A percentile compares a stretch with the other conserved stretches of the same genome.
Conservation (phyloP, 106 monocot genomes). For the Platanthera zijinensis region DNA sequence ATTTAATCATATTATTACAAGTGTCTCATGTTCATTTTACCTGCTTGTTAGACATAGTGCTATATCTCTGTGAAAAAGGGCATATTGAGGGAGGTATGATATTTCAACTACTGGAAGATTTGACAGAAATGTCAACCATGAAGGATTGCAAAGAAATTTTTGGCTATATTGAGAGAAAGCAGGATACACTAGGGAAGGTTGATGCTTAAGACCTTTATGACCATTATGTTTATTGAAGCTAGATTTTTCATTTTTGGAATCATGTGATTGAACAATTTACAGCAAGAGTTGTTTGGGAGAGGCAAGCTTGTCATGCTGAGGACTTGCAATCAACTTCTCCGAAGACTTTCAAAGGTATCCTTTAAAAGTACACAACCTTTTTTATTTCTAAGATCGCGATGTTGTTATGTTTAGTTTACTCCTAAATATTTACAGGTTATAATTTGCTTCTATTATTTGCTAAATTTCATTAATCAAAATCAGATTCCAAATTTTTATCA, state of each 20-base stretch:
- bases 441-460: neutral
- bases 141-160: constrained; percentile 98
- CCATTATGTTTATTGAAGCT: neutral
- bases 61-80: constrained; percentile 88
- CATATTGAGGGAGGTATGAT: constrained; percentile 99
- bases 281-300: constrained; percentile 98
- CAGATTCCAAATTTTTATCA: neutral
- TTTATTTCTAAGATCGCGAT: neutral
- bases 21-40: neutral
- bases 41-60: constrained; percentile 60
- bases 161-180: constrained; percentile 94
- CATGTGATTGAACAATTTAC: constrained; percentile 13
- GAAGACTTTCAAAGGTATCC: constrained; percentile 86
- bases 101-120: constrained; percentile 95
- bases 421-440: neutral
- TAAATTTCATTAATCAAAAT: neutral
- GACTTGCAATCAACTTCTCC: constrained; percentile 98
- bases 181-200: constrained; percentile 94
- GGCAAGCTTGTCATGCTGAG: constrained; percentile 99
- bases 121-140: constrained; percentile 99
- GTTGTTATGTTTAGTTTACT: neutral
- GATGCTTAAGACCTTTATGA: constrained; percentile 1
- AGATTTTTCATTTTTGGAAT: constrained; percentile 1
- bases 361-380: neutral
- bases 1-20: constrained; percentile 6